phyloP scores from a whole-genome alignment of 306 rosid genomes.

The Vigna mungo region DNA sequence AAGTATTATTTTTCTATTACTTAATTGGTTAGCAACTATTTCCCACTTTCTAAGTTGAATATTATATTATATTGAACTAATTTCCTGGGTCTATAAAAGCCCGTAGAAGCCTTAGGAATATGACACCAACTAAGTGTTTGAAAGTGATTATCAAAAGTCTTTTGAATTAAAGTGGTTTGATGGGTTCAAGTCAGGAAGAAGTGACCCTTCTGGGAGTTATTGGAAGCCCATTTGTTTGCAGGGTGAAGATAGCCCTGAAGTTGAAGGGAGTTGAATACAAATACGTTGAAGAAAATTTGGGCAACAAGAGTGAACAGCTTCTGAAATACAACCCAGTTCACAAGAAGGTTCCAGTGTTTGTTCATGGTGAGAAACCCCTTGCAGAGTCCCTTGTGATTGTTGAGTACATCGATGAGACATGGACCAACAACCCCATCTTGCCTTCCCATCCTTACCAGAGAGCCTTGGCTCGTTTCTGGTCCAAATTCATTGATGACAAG shows the following conservation, averaged over 20 bases:
- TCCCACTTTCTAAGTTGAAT: no score
- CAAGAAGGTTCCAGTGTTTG: conserved; percentile 59
- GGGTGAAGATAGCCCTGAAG: conserved; percentile 58
- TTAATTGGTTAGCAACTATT: no score
- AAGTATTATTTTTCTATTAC: no score
- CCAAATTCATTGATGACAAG: conserved; percentile 67
- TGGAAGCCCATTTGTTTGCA: conserved; percentile 57
- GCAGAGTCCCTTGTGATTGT: conserved; percentile 62
- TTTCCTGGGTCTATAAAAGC: no score
- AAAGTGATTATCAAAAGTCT: no score
- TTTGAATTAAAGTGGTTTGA: not conserved
- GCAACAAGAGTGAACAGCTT: conserved; percentile 53
- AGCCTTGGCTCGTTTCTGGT: conserved; percentile 75
- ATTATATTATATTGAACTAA: no score
- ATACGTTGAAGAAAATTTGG: conserved; percentile 49
- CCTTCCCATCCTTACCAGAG: conserved; percentile 50
- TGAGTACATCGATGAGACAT: conserved; percentile 61
- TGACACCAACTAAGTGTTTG: no score
- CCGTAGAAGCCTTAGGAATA: no score
- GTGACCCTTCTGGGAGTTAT: conserved; percentile 49
- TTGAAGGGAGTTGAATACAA: conserved; percentile 62
- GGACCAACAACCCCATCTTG: conserved; percentile 53
- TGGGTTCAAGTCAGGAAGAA: conserved; percentile 42
- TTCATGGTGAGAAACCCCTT: conserved; percentile 57
- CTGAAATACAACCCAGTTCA: conserved; percentile 68